Evolutionary conservation across 2,329 filamentous ascomycete genomes (phyloP).

Genomic region (Graphiopsis chlorocephala): DNA sequence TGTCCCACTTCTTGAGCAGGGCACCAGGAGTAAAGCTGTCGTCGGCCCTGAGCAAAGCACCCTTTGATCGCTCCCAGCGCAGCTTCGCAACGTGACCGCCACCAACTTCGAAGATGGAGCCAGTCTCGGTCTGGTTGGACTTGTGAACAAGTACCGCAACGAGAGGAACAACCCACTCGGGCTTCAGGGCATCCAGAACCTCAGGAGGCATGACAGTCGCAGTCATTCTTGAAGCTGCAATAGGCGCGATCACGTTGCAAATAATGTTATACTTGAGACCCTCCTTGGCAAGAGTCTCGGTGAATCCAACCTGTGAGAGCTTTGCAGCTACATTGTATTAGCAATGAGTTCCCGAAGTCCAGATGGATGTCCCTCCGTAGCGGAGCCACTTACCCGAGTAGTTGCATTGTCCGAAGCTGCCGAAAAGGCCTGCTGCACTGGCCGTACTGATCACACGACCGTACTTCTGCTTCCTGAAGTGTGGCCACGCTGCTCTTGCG

Average conservation of each 20-base stretch:
- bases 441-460: constrained; percentile 95
- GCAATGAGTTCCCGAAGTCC: constrained; percentile 12
- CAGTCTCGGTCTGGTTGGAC: constrained; percentile 77
- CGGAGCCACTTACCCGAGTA: constrained; percentile 60
- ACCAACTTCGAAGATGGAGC: constrained; percentile 88
- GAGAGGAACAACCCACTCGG: constrained; percentile 91
- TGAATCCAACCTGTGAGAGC: constrained; percentile 92
- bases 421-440: constrained; percentile 93
- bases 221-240: constrained; percentile 93
- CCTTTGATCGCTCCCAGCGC: constrained; percentile 89
- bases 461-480: constrained; percentile 99
- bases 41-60: constrained; percentile 86
- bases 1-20: constrained; percentile 83
- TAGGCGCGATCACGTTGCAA: constrained; percentile 90
- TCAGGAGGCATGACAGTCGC: constrained; percentile 95
- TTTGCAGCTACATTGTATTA: constrained; percentile 67
- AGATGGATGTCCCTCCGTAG: constrained; percentile 42
- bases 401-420: constrained; percentile 92
- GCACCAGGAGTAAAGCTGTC: constrained; percentile 83
- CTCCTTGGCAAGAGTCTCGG: constrained; percentile 96
- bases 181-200: constrained; percentile 77
- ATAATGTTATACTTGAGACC: constrained; percentile 97
- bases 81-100: constrained; percentile 91
- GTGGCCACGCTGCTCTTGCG: constrained; percentile 87
- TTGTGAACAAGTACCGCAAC: constrained; percentile 86